Conservation (phyloP, 2,329 filamentous ascomycete species). For the Fusarium marasasianum region DNA sequence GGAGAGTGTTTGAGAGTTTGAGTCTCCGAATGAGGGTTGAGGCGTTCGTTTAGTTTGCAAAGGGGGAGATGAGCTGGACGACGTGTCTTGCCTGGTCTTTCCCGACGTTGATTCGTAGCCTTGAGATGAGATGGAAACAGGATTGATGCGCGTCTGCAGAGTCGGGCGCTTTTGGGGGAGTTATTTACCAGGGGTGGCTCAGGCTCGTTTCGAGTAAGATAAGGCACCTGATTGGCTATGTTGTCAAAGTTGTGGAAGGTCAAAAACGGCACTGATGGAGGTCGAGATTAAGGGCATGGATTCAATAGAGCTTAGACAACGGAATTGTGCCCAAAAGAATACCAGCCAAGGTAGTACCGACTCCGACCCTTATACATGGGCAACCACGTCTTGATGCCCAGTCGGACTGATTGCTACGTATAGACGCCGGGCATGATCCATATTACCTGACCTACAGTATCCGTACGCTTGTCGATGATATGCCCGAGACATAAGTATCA, state of each 20-base stretch:
- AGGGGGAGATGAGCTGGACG: conserved; percentile 30
- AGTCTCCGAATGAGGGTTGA: conserved; percentile 4
- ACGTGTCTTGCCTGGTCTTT: conserved; percentile 12
- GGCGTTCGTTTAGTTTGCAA: conserved; percentile 26
- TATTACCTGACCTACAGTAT: background rate
- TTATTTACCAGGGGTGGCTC: conserved; percentile 17
- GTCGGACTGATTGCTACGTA: background rate
- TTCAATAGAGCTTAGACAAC: conserved; percentile 1
- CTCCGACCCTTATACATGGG: background rate
- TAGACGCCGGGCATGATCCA: background rate
- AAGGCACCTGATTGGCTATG: conserved; percentile 27
- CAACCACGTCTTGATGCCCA: background rate
- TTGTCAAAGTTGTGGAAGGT: conserved; percentile 11
- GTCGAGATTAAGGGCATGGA: conserved; percentile 21
- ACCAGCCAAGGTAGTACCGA: background rate
- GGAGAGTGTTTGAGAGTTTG: conserved; percentile 10
- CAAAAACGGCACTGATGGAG: conserved; percentile 18
- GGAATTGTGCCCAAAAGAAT: conserved; percentile 3
- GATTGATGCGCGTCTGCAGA: conserved; percentile 28
- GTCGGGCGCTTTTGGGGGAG: background rate
- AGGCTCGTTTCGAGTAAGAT: conserved; percentile 29
- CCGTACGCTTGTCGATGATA: background rate
- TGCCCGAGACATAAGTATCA: conserved; percentile 23
- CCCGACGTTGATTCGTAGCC: conserved; percentile 12
- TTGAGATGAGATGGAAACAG: conserved; percentile 31